These are phyloP conservation scores for Petunia hybrid DNA, from an alignment of 305 asterid genomes.

Conservation along the genomic window DNA sequence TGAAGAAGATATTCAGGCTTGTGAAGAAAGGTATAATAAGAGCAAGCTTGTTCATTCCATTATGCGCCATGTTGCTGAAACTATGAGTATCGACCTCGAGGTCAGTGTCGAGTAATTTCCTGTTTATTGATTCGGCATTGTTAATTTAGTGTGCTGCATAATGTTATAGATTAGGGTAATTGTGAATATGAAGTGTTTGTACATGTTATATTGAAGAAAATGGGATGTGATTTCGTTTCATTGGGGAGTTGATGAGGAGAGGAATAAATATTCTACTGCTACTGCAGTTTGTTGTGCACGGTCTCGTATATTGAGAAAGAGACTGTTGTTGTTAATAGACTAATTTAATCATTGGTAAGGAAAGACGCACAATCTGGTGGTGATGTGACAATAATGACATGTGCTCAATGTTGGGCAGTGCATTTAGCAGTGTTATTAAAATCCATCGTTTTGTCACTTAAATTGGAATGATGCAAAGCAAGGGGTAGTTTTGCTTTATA, in stretches of 20 bases:
- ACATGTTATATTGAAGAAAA: background rate
- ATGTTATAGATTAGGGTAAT: too few species aligned
- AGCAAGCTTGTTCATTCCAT: conserved; percentile 96
- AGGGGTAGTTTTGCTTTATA: too few species aligned
- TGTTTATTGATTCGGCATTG: background rate
- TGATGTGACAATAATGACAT: too few species aligned
- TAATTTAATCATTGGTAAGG: too few species aligned
- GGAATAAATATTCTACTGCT: background rate
- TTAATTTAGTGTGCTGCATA: too few species aligned
- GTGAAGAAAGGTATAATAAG: conserved; percentile 93
- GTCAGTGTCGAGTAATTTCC: conserved; percentile 38
- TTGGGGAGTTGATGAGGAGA: background rate
- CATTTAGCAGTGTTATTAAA: background rate
- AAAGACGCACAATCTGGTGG: too few species aligned
- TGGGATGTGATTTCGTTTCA: background rate
- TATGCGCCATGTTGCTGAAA: conserved; percentile 96
- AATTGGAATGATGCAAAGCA: too few species aligned
- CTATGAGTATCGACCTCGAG: conserved; percentile 79
- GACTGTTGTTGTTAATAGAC: too few species aligned
- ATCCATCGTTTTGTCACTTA: too few species aligned
- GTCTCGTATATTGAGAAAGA: too few species aligned
- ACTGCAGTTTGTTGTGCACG: background rate
- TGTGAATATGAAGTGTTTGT: background rate
- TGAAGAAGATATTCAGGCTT: conserved; percentile 84
- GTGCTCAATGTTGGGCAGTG: background rate